Base-by-base conservation (phyloP, 768 basidiomycete species). In the Sistotremastrum niveocremeum region DNA sequence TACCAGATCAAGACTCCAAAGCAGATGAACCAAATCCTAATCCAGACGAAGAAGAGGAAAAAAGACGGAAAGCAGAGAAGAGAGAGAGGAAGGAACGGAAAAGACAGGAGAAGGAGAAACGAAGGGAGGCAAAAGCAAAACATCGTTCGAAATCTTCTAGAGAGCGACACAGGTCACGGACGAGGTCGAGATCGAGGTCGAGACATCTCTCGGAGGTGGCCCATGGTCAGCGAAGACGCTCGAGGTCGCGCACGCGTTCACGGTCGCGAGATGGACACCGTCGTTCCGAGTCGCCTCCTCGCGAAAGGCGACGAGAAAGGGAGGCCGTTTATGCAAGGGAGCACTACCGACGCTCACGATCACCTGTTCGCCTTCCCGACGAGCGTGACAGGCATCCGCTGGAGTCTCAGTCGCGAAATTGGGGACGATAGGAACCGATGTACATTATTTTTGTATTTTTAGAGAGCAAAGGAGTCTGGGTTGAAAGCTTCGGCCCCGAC, bases 41-140 rank as follows among this genome's bases (percentile, higher is more conserved):
- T 34, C 55, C 59, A 34, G 65, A 62, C 42, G 75, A 71, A 49
- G 71, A 74, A 51, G 77, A 79, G 56, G 73, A 65, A 48, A 63
- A 64, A 12, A 62, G 66, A 45, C 65, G 63, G 48, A 81, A 73
- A 54, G 70, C 65, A 41, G 50, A 41, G 49, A 56, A 53, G 39
- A 39, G 51, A 9, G 47, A 44, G 46, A 55, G 52, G 46, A 82
- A 74, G 57, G 79, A 76, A 54, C 74, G 74, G 60, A 78, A 72
- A 54, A 66, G 71, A n/a, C 68, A 65, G 4, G 68, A 65, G 48
- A 80, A 75, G 57, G 76, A 77, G 53, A 64, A 66, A 52, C 65
- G 64, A 46, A 65, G 64, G 45, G 57, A 20, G 20, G 20, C 20
- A 20, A 20, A 20, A 20, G 20, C 20, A 20, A 20, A 20, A 20